Evolutionary conservation across 2,329 filamentous ascomycete genomes (phyloP).

Genomic region (Drechslerella dactyloides): DNA sequence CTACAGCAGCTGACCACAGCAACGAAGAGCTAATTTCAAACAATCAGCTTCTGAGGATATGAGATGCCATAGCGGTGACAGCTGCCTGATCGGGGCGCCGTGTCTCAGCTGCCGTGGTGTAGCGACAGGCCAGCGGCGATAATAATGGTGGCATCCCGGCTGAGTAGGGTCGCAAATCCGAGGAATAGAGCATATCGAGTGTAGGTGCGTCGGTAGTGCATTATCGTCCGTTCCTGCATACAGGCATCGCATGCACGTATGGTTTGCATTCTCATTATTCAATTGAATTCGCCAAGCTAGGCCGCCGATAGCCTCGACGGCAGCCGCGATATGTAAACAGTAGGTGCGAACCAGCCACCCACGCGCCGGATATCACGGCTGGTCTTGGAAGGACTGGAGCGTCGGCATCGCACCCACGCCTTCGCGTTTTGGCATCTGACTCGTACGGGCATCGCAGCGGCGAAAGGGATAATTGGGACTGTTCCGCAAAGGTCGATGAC

Average conservation of each 20-base stretch:
- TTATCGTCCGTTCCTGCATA: not conserved
- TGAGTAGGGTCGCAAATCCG: no score
- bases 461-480: not conserved
- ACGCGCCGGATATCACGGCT: slow-evolving; percentile 33
- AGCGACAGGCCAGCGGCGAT: not conserved
- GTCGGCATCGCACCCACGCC: slow-evolving; percentile 20
- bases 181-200: no score
- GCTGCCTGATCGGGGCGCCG: slow-evolving; percentile 21
- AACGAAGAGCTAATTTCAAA: not conserved
- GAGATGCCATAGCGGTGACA: slow-evolving; percentile 24
- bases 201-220: no score
- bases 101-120: slow-evolving; percentile 11
- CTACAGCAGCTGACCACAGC: not conserved
- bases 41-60: slow-evolving; percentile 22
- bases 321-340: not conserved
- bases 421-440: slow-evolving; percentile 47
- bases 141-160: not conserved
- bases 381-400: not conserved
- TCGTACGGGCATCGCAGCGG: slow-evolving; percentile 11
- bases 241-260: slow-evolving; percentile 3
- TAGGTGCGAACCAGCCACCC: slow-evolving; percentile 11
- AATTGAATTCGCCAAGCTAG: not conserved
- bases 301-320: not conserved
- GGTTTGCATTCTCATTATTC: not conserved
- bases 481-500: not conserved